Conservation (phyloP, 2,329 filamentous ascomycete species). For the Graphilbum ipis-grandicollis region DNA sequence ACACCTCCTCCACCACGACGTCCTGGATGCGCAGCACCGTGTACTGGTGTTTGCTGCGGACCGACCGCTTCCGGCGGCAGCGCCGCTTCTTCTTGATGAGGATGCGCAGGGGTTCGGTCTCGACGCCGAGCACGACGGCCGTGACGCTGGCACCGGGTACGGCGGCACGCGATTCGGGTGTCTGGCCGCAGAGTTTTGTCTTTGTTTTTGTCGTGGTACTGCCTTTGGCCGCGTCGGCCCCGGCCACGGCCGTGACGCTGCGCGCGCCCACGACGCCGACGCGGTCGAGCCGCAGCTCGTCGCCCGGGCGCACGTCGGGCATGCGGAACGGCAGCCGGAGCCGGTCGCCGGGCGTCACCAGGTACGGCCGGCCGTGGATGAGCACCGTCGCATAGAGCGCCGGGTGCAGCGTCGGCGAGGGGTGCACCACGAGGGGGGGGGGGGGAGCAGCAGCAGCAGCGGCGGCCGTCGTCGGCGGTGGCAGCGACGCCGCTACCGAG, state of each 20-base stretch:
- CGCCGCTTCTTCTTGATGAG: constrained; percentile 72
- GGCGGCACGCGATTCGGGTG: neutral
- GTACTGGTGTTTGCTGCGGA: constrained; percentile 80
- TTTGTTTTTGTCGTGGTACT: too few species aligned
- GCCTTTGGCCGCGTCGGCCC: too few species aligned
- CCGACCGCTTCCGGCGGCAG: constrained; percentile 53
- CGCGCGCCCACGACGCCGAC: constrained; percentile 68
- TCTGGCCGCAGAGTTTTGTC: neutral
- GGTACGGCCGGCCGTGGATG: constrained; percentile 65
- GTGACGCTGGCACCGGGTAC: constrained; percentile 6
- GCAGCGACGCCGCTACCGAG: neutral
- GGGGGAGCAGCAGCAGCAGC: neutral
- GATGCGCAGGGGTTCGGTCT: constrained; percentile 60
- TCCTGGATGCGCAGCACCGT: constrained; percentile 77
- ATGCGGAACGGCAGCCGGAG: constrained; percentile 67
- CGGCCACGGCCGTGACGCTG: constrained; percentile 5
- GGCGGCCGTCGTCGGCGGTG: neutral
- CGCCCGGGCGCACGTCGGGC: constrained; percentile 60
- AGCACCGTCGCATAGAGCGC: constrained; percentile 53
- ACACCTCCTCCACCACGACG: constrained; percentile 1
- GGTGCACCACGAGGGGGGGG: neutral
- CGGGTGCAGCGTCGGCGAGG: constrained; percentile 3
- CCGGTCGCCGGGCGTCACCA: constrained; percentile 58
- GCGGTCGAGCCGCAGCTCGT: constrained; percentile 74
- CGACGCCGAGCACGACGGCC: constrained; percentile 68